These are phyloP conservation scores for Botrytis sinoallii DNA, from an alignment of 2,329 filamentous ascomycete genomes.

Conservation along the genomic window DNA sequence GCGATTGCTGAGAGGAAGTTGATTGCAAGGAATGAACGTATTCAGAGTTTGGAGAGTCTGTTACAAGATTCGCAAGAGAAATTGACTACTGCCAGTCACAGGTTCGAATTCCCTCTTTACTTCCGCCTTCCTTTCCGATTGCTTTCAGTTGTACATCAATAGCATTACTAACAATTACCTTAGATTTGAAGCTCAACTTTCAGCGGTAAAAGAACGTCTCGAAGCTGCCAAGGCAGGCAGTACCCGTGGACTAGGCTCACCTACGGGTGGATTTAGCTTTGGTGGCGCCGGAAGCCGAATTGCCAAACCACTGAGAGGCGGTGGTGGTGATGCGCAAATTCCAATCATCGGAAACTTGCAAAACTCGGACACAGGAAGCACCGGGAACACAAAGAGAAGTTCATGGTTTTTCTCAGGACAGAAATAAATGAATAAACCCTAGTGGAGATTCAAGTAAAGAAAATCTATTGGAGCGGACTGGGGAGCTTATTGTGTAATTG, in stretches of 20 bases:
- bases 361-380: constrained; percentile 44
- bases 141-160: background rate
- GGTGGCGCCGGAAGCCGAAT: constrained; percentile 61
- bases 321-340: constrained; percentile 47
- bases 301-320: constrained; percentile 65
- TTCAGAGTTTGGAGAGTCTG: constrained; percentile 86
- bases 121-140: constrained; percentile 10
- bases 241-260: constrained; percentile 74
- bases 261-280: constrained; percentile 70
- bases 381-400: constrained; percentile 34
- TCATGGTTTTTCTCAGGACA: constrained; percentile 40
- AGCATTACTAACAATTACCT: constrained; percentile 24
- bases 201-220: constrained; percentile 94
- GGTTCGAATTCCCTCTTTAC: constrained; percentile 57
- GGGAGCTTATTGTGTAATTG: constrained; percentile 4
- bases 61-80: constrained; percentile 98
- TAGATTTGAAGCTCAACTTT: constrained; percentile 96
- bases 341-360: constrained; percentile 58
- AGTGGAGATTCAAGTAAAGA: background rate
- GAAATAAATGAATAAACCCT: constrained; percentile 29
- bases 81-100: constrained; percentile 92
- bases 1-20: constrained; percentile 97
- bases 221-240: constrained; percentile 92
- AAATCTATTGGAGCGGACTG: constrained; percentile 10
- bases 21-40: constrained; percentile 93